phyloP scores from a whole-genome alignment of 169 alveolate genomes.

The Plasmodium inui region DNA sequence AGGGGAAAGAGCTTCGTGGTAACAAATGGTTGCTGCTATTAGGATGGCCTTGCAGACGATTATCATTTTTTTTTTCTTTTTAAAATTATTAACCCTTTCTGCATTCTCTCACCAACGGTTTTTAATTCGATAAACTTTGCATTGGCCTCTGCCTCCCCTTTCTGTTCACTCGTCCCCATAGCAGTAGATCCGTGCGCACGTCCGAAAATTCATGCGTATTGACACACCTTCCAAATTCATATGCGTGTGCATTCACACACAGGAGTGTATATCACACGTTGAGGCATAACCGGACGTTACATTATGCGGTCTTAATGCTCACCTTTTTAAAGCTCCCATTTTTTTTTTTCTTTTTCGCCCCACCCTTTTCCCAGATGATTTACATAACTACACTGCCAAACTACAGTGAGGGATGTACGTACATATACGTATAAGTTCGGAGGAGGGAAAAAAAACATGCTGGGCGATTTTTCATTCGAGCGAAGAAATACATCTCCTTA shows the following conservation, averaged over 20 bases:
- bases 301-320: background rate
- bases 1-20: slow-evolving; percentile 11
- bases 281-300: background rate
- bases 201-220: background rate
- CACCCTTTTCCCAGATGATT: background rate
- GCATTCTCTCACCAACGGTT: background rate
- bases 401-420: background rate
- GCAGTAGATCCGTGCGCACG: background rate
- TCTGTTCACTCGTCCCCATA: slow-evolving; percentile 5
- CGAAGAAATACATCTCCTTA: background rate
- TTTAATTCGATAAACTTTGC: background rate
- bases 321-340: background rate
- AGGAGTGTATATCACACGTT: background rate
- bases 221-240: background rate
- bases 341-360: background rate
- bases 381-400: background rate
- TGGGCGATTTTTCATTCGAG: background rate
- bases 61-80: slow-evolving; percentile 31
- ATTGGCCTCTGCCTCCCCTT: slow-evolving; percentile 5
- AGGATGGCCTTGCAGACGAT: slow-evolving; percentile 31
- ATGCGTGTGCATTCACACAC: background rate
- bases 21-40: slow-evolving; percentile 31
- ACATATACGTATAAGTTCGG: background rate
- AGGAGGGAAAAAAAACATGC: background rate
- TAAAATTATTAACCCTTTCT: background rate